These are phyloP conservation scores for Lyophyllum shimeji DNA, from an alignment of 768 basidiomycete genomes.

Conservation along the genomic window DNA sequence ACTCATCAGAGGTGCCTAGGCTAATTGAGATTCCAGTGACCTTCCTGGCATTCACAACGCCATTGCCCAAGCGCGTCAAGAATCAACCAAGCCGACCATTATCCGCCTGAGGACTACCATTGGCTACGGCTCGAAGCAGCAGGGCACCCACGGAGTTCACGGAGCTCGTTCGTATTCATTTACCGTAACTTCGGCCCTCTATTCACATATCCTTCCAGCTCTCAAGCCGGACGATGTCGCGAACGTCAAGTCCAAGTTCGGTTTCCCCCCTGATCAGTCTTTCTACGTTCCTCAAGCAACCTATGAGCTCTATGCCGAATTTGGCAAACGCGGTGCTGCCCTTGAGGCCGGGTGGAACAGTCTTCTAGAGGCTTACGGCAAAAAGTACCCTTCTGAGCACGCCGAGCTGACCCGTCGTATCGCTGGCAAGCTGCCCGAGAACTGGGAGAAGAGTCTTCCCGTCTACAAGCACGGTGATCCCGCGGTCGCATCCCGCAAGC, in stretches of 20 bases:
- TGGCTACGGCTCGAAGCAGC: conserved; percentile 89
- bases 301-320: conserved; percentile 64
- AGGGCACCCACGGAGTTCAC: conserved; percentile 94
- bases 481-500: conserved; percentile 89
- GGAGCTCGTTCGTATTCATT: conserved; percentile 71
- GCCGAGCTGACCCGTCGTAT: conserved; percentile 86
- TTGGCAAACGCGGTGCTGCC: conserved; percentile 71
- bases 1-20: background rate
- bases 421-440: conserved; percentile 75
- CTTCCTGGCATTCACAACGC: conserved; percentile 74
- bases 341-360: conserved; percentile 75
- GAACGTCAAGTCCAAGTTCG: conserved; percentile 80
- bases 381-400: conserved; percentile 82
- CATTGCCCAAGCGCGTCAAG: conserved; percentile 73
- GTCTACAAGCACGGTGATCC: conserved; percentile 81
- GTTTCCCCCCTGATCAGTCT: conserved; percentile 72
- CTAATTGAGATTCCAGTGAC: conserved; percentile 49
- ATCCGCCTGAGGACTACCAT: conserved; percentile 88
- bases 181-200: background rate
- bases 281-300: conserved; percentile 79
- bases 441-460: conserved; percentile 86
- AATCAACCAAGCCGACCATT: conserved; percentile 82
- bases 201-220: conserved; percentile 41
- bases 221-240: conserved; percentile 91
- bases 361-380: conserved; percentile 63